Evolutionary conservation across 306 rosid genomes (phyloP), one percentile per base, ranked within the genome.

Genomic region (Gynostemma pentaphyllum): DNA sequence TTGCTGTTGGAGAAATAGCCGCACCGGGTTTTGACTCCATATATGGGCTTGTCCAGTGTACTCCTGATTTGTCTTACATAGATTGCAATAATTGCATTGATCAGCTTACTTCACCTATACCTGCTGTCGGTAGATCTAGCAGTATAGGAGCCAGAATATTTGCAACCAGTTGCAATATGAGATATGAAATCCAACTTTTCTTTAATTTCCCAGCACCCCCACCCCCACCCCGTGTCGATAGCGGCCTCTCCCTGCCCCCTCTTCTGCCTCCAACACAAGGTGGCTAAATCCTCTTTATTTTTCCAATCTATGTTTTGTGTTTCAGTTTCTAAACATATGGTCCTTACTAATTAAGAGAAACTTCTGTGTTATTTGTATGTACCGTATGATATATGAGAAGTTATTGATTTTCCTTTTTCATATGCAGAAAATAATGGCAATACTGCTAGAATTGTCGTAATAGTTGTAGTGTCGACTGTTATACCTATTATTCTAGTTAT

Each of bases 1-100:
- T 26, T 24, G 74, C 80, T 2, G 2, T 10, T 4, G 74, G 74
- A 29, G 46, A 54, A 9, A 6, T 29, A 19, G 9, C 12, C 0
- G 62, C 52, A 4, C 28, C 69, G 0, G 5, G 21, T 53, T 41
- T 64, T 7, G 57, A 27, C 9, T 26, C 55, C 8, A 40, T 70
- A 28, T 29, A 13, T 40, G 69, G 54, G 24, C 32, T 41, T 15
- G 46, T 23, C 27, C 69, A 70, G 46, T 70, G 75, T 26, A 62
- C 45, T 9, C 69, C 69, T 4, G 75, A 70, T 41, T 70, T 70
- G 47, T 19, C 75, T 0, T 24, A 18, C 14, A 6, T 12, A 22
- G 54, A 63, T 5, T 70, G 75, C 30, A 40, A n/a, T 3, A 9
- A 32, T 34, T 62, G 75, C 41, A 34, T 62, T 1, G 7, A 28